Evolutionary conservation across 768 basidiomycete genomes (phyloP), one percentile per base, ranked within the genome.

Genomic region (Leccinum truebloodii): DNA sequence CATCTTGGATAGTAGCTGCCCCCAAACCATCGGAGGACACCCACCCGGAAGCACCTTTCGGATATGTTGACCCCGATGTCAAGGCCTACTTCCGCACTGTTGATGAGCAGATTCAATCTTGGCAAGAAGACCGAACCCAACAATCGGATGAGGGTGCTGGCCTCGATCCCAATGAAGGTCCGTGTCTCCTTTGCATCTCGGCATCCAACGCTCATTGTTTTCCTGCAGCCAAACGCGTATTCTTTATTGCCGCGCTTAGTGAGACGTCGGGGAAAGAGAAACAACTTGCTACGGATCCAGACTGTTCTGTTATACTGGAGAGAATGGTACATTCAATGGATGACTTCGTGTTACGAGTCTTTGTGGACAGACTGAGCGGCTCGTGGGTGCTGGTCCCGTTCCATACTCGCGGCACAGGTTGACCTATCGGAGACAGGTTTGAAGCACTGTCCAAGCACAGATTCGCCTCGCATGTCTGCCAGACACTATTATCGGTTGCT

Each of bases 391-490:
- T 41, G 24, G 13, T 58, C 34, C 12, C 18, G 3, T 58, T 59
- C 34, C 56, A 52, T 57, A 52, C 59, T 56, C 58, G 32, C 54
- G 37, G 50, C 39, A 59, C 63, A 6, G 37, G 52, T 39, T 55
- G 58, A 59, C 52, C 1, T 26, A 39, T 46, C 57, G 51, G 50
- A 48, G 61, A 39, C 60, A 89, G 92, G 7, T 90, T 86, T 63
- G 85, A 85, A 60, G 69, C 77, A 24, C 79, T 95, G 28, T 77
- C 82, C 30, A 86, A 81, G 68, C 90, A 98, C 69, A 84, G 95
- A 30, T 98, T 97, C 78, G 94, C 90, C 16, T 96, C 95, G 26
- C 95, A 98, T 84, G 95, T 97, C 7, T 90, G 90, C 67, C 94
- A 98, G 73, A 98, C 94, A 1, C 76, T 97, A 63, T 81, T 98